A percentile compares a stretch with the other conserved stretches of the same genome.
Conservation (phyloP, 768 basidiomycete species). For the Boletales sp. region DNA sequence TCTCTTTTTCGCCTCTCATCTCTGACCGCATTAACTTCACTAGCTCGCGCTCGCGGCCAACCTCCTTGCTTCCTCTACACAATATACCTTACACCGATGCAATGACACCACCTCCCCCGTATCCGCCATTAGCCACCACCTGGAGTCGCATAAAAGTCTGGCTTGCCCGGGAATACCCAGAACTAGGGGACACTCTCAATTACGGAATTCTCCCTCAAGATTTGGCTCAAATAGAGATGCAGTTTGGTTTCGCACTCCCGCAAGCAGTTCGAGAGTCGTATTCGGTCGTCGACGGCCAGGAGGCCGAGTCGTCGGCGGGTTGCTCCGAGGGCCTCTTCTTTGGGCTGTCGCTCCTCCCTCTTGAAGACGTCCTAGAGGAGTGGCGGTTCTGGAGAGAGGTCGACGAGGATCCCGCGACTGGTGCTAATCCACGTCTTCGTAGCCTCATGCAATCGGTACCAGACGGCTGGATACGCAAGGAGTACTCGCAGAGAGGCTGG, state of each 20-base stretch:
- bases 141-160: slow-evolving; percentile 84
- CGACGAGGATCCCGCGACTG: slow-evolving; percentile 82
- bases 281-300: slow-evolving; percentile 86
- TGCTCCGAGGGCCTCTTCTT: slow-evolving; percentile 92
- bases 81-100: slow-evolving; percentile 45
- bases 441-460: slow-evolving; percentile 87
- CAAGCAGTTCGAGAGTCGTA: slow-evolving; percentile 89
- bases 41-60: slow-evolving; percentile 44
- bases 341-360: slow-evolving; percentile 86
- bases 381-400: slow-evolving; percentile 97
- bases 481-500: slow-evolving; percentile 95
- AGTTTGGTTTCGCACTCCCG: slow-evolving; percentile 83
- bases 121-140: slow-evolving; percentile 78
- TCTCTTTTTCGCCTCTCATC: slow-evolving; percentile 4
- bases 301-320: slow-evolving; percentile 82
- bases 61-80: slow-evolving; percentile 67
- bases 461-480: slow-evolving; percentile 79
- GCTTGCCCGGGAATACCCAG: slow-evolving; percentile 84
- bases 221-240: slow-evolving; percentile 76
- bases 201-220: slow-evolving; percentile 81
- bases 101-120: slow-evolving; percentile 38
- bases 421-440: slow-evolving; percentile 69
- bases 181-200: slow-evolving; percentile 93
- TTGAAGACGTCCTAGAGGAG: slow-evolving; percentile 92
- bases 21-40: background rate